Evolutionary conservation across 495 filamentous ascomycete species (phyloP).

Genomic region (Penicillium steckii): DNA sequence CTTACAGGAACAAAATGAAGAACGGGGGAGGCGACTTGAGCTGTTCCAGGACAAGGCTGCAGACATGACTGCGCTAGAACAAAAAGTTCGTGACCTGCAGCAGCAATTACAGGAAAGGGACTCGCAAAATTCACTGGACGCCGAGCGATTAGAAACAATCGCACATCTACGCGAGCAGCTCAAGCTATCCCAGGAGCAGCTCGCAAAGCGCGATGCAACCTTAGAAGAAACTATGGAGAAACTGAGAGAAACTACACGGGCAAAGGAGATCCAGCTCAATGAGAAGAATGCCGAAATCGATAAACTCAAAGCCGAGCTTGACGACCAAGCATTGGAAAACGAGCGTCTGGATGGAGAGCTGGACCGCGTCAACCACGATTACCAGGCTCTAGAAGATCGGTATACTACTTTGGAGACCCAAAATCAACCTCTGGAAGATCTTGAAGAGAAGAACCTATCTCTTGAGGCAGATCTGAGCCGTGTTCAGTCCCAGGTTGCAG

Average conservation of each 20-base stretch:
- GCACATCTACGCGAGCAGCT: constrained; percentile 42
- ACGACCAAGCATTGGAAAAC: constrained; percentile 34
- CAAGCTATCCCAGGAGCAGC: constrained; percentile 35
- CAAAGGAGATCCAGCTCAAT: constrained; percentile 35
- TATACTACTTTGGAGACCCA: constrained; percentile 36
- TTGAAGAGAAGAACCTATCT: constrained; percentile 43
- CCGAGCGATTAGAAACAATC: constrained; percentile 38
- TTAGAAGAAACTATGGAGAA: constrained; percentile 39
- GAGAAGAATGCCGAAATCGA: constrained; percentile 43
- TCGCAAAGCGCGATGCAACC: constrained; percentile 35
- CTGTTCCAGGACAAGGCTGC: constrained; percentile 20
- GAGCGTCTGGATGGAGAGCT: constrained; percentile 38
- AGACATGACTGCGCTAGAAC: constrained; percentile 28
- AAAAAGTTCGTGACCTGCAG: constrained; percentile 37
- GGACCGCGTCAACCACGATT: constrained; percentile 32
- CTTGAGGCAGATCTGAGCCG: constrained; percentile 42
- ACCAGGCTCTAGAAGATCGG: constrained; percentile 36
- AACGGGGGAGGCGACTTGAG: constrained; percentile 26
- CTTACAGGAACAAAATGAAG: constrained; percentile 31
- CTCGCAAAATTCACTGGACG: constrained; percentile 21
- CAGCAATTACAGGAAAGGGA: constrained; percentile 32
- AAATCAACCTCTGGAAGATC: constrained; percentile 40
- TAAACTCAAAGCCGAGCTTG: constrained; percentile 38
- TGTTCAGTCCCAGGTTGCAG: constrained; percentile 42
- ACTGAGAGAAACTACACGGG: constrained; percentile 34